Conservation (phyloP, 352 stramenopile genomes). For the Globisporangium viniferum region DNA sequence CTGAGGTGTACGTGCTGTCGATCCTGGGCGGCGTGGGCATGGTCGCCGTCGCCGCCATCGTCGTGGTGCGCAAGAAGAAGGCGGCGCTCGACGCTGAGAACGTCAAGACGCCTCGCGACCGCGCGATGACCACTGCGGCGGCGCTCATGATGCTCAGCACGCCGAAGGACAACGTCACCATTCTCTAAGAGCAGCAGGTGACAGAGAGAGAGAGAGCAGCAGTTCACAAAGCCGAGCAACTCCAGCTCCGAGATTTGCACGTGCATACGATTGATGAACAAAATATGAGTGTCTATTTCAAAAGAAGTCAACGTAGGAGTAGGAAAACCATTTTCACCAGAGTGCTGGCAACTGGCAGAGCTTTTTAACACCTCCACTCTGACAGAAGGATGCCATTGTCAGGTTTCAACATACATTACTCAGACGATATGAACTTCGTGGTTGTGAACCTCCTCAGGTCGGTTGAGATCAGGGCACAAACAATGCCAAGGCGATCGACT, state of each 20-base stretch:
- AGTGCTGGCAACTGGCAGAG: too few relatives aligned
- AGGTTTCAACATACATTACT: too few relatives aligned
- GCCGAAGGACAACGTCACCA: conserved; percentile 46
- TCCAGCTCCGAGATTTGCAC: neutral
- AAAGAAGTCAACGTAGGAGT: too few relatives aligned
- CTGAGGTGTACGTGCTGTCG: conserved; percentile 33
- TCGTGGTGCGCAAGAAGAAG: conserved; percentile 73
- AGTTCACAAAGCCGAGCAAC: neutral
- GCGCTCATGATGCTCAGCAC: conserved; percentile 40
- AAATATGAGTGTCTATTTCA: neutral
- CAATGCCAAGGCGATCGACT: too few relatives aligned
- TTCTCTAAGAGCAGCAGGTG: conserved; percentile 14
- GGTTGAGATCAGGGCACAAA: too few relatives aligned
- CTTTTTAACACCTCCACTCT: too few relatives aligned
- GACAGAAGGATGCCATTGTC: too few relatives aligned
- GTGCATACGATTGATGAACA: neutral
- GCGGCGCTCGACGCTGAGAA: conserved; percentile 50
- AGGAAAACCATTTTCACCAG: too few relatives aligned
- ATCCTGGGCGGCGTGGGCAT: conserved; percentile 34
- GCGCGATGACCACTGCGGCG: conserved; percentile 26
- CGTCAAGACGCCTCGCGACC: conserved; percentile 47
- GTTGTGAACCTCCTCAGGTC: too few relatives aligned
- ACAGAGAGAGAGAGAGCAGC: neutral
- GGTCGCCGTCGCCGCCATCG: conserved; percentile 49
- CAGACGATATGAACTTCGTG: neutral